Evolutionary conservation across 179 eudicot species (phyloP).

Genomic region (Spinacia oleracea): DNA sequence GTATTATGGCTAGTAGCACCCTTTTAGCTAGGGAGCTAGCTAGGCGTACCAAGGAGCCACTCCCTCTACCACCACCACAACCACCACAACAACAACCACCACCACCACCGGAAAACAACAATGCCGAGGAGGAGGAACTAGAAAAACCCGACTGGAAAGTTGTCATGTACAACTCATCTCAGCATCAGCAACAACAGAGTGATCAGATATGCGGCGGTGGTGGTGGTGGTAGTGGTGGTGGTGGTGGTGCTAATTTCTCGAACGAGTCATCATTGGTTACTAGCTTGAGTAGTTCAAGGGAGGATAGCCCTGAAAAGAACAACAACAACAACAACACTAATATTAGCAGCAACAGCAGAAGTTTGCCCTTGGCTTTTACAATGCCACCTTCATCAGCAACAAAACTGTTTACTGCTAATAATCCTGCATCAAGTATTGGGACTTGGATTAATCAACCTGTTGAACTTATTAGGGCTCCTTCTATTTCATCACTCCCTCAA

Average conservation of each 20-base stretch:
- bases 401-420: conserved; percentile 39
- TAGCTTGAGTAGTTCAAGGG: conserved; percentile 58
- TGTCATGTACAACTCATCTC: conserved; percentile 33
- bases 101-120: background rate
- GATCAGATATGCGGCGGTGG: too few relatives aligned
- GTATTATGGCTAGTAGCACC: conserved; percentile 58
- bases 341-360: conserved; percentile 4
- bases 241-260: conserved; percentile 39
- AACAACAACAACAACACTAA: background rate
- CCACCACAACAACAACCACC: conserved; percentile 7
- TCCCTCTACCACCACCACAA: conserved; percentile 16
- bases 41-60: conserved; percentile 44
- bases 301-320: conserved; percentile 58
- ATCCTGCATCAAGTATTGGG: conserved; percentile 27
- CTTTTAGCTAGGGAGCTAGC: conserved; percentile 60
- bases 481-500: conserved; percentile 37
- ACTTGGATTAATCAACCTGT: conserved; percentile 52
- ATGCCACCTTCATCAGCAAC: conserved; percentile 49
- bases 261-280: conserved; percentile 51
- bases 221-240: conserved; percentile 29
- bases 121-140: background rate
- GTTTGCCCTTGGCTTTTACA: conserved; percentile 42
- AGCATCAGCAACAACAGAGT: conserved; percentile 22
- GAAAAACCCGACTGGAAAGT: conserved; percentile 45
- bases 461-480: conserved; percentile 43